A percentile compares a stretch with the other conserved stretches of the same genome.
Evolutionary conservation across 2,329 filamentous ascomycete genomes (phyloP).

Genomic region (Nemania abortiva): DNA sequence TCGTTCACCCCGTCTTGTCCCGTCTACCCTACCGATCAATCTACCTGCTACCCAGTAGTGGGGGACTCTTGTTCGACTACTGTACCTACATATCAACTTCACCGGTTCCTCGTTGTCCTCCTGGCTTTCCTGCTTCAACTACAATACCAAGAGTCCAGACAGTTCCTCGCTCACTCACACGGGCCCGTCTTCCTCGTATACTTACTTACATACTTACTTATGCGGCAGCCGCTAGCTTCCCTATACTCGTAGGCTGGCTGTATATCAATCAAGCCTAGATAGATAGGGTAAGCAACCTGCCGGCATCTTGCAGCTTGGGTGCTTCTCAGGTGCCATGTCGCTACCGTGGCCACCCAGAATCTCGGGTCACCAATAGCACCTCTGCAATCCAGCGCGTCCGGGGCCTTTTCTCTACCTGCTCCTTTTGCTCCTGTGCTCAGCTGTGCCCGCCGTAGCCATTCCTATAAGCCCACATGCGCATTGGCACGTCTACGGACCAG

Average conservation of each 20-base stretch:
- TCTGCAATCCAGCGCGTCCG: constrained; percentile 22
- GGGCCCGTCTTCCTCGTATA: constrained; percentile 11
- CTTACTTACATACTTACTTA: neutral
- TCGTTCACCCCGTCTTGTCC: neutral
- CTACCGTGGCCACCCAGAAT: constrained; percentile 39
- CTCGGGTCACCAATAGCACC: constrained; percentile 40
- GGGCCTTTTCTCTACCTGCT: constrained; percentile 12
- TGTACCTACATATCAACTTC: neutral
- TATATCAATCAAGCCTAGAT: constrained; percentile 9
- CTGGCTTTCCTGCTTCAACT: neutral
- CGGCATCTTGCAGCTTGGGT: constrained; percentile 37
- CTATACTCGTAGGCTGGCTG: constrained; percentile 14
- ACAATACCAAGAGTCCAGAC: neutral
- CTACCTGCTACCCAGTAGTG: neutral
- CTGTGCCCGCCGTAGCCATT: constrained; percentile 16
- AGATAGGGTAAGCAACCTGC: constrained; percentile 12
- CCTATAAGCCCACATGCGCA: constrained; percentile 28
- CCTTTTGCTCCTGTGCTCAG: constrained; percentile 14
- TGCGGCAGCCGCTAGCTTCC: neutral
- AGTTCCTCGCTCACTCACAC: constrained; percentile 13
- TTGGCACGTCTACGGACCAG: constrained; percentile 28
- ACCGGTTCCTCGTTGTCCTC: constrained; percentile 9
- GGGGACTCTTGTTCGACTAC: constrained; percentile 4
- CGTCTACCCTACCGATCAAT: neutral
- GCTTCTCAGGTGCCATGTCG: constrained; percentile 39